A percentile compares a stretch with the other conserved stretches of the same genome.
These are phyloP conservation scores for Cyclocybe aegerita DNA, from an alignment of 768 basidiomycete genomes.

Conservation along the genomic window DNA sequence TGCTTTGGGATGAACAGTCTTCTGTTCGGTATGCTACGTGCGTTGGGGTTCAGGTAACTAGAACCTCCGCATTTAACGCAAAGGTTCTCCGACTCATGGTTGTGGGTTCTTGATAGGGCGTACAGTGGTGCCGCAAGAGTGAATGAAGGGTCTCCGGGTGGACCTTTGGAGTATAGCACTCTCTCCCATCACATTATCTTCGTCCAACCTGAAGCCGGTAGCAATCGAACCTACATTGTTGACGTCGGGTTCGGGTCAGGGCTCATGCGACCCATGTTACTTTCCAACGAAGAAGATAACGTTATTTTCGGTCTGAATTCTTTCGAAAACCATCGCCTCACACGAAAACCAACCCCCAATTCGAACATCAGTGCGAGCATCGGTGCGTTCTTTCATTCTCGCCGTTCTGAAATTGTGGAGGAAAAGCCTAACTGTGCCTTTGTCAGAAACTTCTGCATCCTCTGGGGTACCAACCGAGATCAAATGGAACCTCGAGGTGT, in stretches of 20 bases:
- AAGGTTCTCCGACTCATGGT: too few relatives aligned
- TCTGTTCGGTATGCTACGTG: slow-evolving; percentile 25
- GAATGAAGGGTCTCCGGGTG: slow-evolving; percentile 15
- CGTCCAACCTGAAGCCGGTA: slow-evolving; percentile 26
- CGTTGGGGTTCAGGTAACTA: slow-evolving; percentile 27
- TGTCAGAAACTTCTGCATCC: slow-evolving; percentile 2
- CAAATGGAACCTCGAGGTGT: slow-evolving; percentile 22
- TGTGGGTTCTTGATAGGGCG: slow-evolving; percentile 15
- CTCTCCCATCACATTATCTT: slow-evolving; percentile 27
- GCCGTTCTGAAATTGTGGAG: not conserved
- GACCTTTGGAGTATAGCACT: slow-evolving; percentile 10
- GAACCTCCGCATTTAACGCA: not conserved
- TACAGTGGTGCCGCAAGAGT: slow-evolving; percentile 27
- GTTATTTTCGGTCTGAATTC: slow-evolving; percentile 18
- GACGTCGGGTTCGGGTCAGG: slow-evolving; percentile 31
- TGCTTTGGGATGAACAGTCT: slow-evolving; percentile 29
- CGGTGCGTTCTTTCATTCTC: not conserved
- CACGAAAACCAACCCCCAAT: slow-evolving; percentile 9
- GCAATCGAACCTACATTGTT: slow-evolving; percentile 28
- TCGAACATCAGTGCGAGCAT: slow-evolving; percentile 19
- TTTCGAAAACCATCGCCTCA: slow-evolving; percentile 23
- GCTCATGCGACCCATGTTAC: slow-evolving; percentile 26
- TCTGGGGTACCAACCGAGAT: slow-evolving; percentile 8
- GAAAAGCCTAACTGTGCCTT: not conserved
- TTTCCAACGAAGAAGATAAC: slow-evolving; percentile 21